Conservation (phyloP, 2,329 filamentous ascomycete genomes). For the Fusarium sterilihyphosum region DNA sequence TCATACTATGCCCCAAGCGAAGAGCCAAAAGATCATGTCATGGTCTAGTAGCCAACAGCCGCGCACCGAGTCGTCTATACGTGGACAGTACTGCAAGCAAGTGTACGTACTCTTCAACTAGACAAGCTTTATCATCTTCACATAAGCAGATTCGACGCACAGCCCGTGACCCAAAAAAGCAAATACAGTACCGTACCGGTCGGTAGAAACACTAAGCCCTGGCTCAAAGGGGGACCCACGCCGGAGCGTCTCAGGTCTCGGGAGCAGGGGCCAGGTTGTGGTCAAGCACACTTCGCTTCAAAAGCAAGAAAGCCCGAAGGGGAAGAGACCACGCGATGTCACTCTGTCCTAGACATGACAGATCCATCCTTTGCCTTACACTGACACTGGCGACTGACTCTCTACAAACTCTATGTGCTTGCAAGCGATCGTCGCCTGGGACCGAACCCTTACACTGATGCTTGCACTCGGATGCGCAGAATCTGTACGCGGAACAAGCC, state of each 20-base stretch:
- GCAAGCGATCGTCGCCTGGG: slow-evolving; percentile 35
- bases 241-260: slow-evolving; percentile 44
- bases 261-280: slow-evolving; percentile 29
- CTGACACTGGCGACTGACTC: background rate
- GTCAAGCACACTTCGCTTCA: slow-evolving; percentile 10
- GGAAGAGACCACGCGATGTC: slow-evolving; percentile 29
- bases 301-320: slow-evolving; percentile 28
- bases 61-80: background rate
- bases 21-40: slow-evolving; percentile 5
- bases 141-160: slow-evolving; percentile 28
- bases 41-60: background rate
- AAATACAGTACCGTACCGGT: slow-evolving; percentile 9
- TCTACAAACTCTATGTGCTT: slow-evolving; percentile 13
- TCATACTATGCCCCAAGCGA: background rate
- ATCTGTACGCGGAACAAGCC: slow-evolving; percentile 18
- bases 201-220: slow-evolving; percentile 28
- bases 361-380: slow-evolving; percentile 8
- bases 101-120: slow-evolving; percentile 8
- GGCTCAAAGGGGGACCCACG: slow-evolving; percentile 26
- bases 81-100: background rate
- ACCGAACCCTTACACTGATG: slow-evolving; percentile 12
- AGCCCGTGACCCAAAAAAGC: slow-evolving; percentile 24
- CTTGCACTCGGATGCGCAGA: slow-evolving; percentile 3
- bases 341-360: slow-evolving; percentile 32
- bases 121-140: slow-evolving; percentile 34